Evolutionary conservation across 192 early-diverging fungal species (phyloP), one percentile per base, ranked within the genome.

Genomic region (Pilaira anomala): DNA sequence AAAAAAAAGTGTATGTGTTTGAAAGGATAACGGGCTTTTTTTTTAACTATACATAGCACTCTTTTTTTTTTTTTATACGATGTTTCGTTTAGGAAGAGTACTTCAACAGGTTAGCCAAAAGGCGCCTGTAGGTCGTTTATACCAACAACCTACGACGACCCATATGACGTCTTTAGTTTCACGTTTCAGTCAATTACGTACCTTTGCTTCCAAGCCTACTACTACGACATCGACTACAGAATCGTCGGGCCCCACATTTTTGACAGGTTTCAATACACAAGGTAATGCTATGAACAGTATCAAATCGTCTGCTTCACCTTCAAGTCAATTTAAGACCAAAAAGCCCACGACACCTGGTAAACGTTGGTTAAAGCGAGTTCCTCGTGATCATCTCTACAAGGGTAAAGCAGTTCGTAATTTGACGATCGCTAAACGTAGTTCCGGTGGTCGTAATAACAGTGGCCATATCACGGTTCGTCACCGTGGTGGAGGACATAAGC

Each of bases 401-500:
- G 94, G 94, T 51, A 84, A 85, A 41, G 87, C 91, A 18, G 72
- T 94, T n/a, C 80, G 85, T 42, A 75, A 84, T 25, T 78, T 98
- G 49, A 91, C 91, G 1, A 70, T 89, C 50, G 89, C 90, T 28
- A 96, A 95, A 81, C 81, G 89, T 33, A 78, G 82, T 30, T 88
- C 82, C 1, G 92, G 92, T 26, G 96, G 96, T 6, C 83, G 96
- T 53, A 95, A 93, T 82, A 86, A 89, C 73, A 88, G 85, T 8
- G 96, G 96, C 12, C 78, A 82, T 26, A 93, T 98, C 69, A 96
- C 93, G 12, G 87, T 93, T 36, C 87, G 93, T 13, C 92, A 95
- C 68, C 89, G 92, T 45, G 96, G 96, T 36, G 96, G 94, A 29
- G 96, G 96, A 22, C 91, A 91, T 71, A 93, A 94, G 72, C 83